Percentiles rank a stretch among this genome's conserved stretches.
Conservation (phyloP, 257 asterid genomes). For the Fraxinus excelsior region DNA sequence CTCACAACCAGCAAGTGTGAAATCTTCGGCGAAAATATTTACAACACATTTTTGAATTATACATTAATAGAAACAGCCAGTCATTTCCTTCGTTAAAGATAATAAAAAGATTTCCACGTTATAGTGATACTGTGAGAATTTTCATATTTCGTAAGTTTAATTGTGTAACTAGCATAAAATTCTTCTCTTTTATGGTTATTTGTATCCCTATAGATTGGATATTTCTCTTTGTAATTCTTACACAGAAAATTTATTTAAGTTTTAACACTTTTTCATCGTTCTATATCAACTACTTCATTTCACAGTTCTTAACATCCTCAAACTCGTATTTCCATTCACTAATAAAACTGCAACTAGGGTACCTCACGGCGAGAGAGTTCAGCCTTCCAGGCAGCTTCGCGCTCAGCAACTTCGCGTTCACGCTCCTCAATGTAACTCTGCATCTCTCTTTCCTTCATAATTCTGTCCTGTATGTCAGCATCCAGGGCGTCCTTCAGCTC, state of each 20-base stretch:
- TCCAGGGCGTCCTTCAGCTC: slow-evolving; percentile 96
- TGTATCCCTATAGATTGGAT: not conserved
- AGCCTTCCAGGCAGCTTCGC: slow-evolving; percentile 99
- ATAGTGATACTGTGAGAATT: not conserved
- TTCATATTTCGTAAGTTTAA: not conserved
- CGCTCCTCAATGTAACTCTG: slow-evolving; percentile 98
- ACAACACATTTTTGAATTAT: not conserved
- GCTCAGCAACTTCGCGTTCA: slow-evolving; percentile 97
- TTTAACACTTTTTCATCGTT: not conserved
- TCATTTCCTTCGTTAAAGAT: not conserved
- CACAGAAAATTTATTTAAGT: not conserved
- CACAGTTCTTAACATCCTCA: not conserved
- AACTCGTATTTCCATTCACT: not conserved
- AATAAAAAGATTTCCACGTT: not conserved
- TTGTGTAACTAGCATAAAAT: not conserved
- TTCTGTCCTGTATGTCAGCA: slow-evolving; percentile 94
- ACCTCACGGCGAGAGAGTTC: slow-evolving; percentile 99
- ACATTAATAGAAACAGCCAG: not conserved
- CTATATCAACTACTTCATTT: not conserved
- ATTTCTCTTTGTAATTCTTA: not conserved
- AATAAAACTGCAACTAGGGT: slow-evolving; percentile 17
- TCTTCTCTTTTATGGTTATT: not conserved
- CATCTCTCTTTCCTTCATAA: slow-evolving; percentile 99
- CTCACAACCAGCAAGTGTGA: not conserved
- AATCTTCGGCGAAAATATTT: not conserved